Percentiles rank a stretch among this genome's conserved stretches.
Conservation (phyloP, 371 early-diverging fungal species). For the Mycotypha africana region DNA sequence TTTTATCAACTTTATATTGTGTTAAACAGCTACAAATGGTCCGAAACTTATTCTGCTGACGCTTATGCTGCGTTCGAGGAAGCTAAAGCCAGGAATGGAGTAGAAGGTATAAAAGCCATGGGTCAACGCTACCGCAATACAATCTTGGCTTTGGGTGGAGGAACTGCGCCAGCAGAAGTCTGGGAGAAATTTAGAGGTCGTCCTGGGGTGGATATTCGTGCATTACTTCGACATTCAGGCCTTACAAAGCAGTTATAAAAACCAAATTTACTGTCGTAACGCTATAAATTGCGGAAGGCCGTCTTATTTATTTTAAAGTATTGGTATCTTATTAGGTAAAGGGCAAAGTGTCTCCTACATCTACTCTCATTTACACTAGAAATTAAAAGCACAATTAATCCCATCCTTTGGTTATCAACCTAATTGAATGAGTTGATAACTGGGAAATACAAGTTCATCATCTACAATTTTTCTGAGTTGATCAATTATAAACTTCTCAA, state of each 20-base stretch:
- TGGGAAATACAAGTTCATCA: constrained; percentile 88
- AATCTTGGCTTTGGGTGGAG: constrained; percentile 61
- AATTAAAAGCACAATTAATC: too few species aligned
- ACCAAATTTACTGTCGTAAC: too few species aligned
- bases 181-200: constrained; percentile 60
- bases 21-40: constrained; percentile 55
- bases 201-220: constrained; percentile 45
- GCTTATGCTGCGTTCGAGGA: constrained; percentile 66
- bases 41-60: constrained; percentile 65
- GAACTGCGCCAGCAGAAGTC: constrained; percentile 53
- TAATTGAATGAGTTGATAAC: constrained; percentile 52
- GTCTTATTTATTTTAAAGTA: too few species aligned
- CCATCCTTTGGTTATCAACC: too few species aligned
- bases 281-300: too few species aligned
- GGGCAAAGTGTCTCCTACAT: too few species aligned
- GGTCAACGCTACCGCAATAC: constrained; percentile 61
- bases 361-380: too few species aligned
- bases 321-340: too few species aligned
- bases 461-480: constrained; percentile 85
- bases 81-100: constrained; percentile 28
- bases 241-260: constrained; percentile 17
- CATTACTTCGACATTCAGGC: constrained; percentile 58
- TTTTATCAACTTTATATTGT: not conserved
- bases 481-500: constrained; percentile 87
- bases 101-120: constrained; percentile 22